Evolutionary conservation across 306 rosid genomes (phyloP).

Genomic region (Prunus dulcis): DNA sequence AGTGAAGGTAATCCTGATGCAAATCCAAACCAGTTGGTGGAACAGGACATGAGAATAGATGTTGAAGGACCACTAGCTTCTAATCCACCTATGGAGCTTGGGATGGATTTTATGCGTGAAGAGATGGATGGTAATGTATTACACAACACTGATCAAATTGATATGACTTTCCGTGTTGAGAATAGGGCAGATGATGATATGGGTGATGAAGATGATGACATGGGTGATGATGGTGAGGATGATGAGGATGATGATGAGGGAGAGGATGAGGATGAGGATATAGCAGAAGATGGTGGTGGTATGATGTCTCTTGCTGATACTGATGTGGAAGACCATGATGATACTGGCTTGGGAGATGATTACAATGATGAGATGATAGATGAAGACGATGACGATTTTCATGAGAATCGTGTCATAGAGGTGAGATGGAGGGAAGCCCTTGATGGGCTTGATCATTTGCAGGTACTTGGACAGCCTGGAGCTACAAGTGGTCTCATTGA

Average conservation of each 20-base stretch:
- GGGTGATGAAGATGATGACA: slow-evolving; percentile 98
- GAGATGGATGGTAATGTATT: slow-evolving; percentile 73
- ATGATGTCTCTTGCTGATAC: slow-evolving; percentile 91
- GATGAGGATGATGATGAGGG: slow-evolving; percentile 96
- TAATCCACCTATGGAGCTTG: slow-evolving; percentile 70
- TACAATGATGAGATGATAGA: slow-evolving; percentile 93
- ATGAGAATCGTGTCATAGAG: slow-evolving; percentile 90
- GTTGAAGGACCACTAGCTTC: slow-evolving; percentile 58
- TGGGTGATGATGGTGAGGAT: slow-evolving; percentile 97
- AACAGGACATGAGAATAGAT: slow-evolving; percentile 72
- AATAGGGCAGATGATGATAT: slow-evolving; percentile 88
- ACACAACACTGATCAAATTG: slow-evolving; percentile 78
- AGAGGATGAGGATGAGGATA: slow-evolving; percentile 95
- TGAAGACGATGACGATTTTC: slow-evolving; percentile 95
- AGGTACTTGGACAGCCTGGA: slow-evolving; percentile 92
- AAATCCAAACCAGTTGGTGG: slow-evolving; percentile 53
- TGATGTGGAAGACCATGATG: slow-evolving; percentile 95
- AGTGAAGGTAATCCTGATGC: slow-evolving; percentile 42
- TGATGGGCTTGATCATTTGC: slow-evolving; percentile 94
- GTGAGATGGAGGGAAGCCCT: slow-evolving; percentile 98
- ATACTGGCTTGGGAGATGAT: slow-evolving; percentile 82
- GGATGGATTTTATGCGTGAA: slow-evolving; percentile 86
- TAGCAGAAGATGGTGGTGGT: slow-evolving; percentile 92
- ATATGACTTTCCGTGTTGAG: slow-evolving; percentile 83
- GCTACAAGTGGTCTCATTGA: slow-evolving; percentile 75